phyloP scores from a whole-genome alignment of 192 early-diverging fungal species.

The Globomyces pollinis-pini region DNA sequence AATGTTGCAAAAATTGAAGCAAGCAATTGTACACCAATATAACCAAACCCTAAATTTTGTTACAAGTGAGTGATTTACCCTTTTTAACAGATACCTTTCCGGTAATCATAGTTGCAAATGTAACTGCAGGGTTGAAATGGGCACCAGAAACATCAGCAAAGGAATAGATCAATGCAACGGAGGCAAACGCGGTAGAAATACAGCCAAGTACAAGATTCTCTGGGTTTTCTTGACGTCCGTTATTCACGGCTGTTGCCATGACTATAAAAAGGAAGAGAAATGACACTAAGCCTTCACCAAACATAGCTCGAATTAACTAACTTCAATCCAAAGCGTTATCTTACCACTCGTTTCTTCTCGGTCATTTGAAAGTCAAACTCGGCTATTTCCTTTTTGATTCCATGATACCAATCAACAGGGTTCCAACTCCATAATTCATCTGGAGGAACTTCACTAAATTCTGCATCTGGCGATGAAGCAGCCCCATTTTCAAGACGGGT shows the following conservation, averaged over 20 bases:
- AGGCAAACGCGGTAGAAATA: constrained; percentile 40
- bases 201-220: constrained; percentile 42
- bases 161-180: constrained; percentile 52
- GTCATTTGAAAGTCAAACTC: constrained; percentile 42
- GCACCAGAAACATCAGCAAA: constrained; percentile 62
- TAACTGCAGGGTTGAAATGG: constrained; percentile 60
- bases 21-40: constrained; percentile 46
- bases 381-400: constrained; percentile 35
- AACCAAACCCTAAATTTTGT: constrained; percentile 36
- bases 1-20: constrained; percentile 40
- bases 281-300: constrained; percentile 51
- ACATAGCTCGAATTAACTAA: constrained; percentile 47
- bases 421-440: constrained; percentile 29
- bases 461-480: background rate
- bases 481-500: background rate
- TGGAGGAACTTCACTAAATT: background rate
- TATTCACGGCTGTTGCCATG: constrained; percentile 45
- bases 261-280: constrained; percentile 57
- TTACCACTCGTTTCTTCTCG: constrained; percentile 48
- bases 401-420: constrained; percentile 41
- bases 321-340: constrained; percentile 1
- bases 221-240: constrained; percentile 37
- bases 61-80: constrained; percentile 20
- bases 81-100: constrained; percentile 49
- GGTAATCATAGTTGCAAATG: constrained; percentile 49